Percentiles rank a stretch among this genome's conserved stretches.
phyloP scores from a whole-genome alignment of 73 alveolate species.

The Blepharisma japonicum region DNA sequence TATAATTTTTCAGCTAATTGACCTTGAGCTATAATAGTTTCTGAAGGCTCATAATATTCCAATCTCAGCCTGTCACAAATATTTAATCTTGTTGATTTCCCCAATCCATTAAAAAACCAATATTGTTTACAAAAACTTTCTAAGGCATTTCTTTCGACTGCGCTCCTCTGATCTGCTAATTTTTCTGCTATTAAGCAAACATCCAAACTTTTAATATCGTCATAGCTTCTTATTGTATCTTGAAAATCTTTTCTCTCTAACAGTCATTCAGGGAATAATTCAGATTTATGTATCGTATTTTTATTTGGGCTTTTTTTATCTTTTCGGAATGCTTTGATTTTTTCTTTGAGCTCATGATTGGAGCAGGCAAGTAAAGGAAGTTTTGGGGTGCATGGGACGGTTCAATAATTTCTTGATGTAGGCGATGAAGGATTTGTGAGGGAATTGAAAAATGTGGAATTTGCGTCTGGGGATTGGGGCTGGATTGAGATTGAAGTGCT shows the following conservation, averaged over 20 bases:
- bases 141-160: conserved; percentile 14
- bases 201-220: neutral
- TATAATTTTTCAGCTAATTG: neutral
- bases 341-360: too few relatives aligned
- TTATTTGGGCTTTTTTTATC: too few relatives aligned
- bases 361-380: too few relatives aligned
- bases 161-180: neutral
- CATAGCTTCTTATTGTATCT: conserved; percentile 8
- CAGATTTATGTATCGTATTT: neutral
- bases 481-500: too few relatives aligned
- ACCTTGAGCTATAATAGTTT: neutral
- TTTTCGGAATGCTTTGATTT: too few relatives aligned
- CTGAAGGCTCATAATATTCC: neutral
- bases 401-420: too few relatives aligned
- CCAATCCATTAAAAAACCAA: conserved; percentile 21
- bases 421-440: too few relatives aligned
- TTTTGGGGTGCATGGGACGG: too few relatives aligned
- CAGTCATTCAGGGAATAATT: conserved; percentile 13
- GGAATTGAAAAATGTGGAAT: too few relatives aligned
- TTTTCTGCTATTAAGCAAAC: neutral
- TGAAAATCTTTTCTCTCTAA: conserved; percentile 10
- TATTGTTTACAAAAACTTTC: neutral
- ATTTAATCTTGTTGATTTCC: neutral
- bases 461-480: too few relatives aligned
- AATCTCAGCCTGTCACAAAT: conserved; percentile 21